Base-by-base conservation (phyloP, 805 yeast species). In the Hemisphaericaspora nanyangensis region DNA sequence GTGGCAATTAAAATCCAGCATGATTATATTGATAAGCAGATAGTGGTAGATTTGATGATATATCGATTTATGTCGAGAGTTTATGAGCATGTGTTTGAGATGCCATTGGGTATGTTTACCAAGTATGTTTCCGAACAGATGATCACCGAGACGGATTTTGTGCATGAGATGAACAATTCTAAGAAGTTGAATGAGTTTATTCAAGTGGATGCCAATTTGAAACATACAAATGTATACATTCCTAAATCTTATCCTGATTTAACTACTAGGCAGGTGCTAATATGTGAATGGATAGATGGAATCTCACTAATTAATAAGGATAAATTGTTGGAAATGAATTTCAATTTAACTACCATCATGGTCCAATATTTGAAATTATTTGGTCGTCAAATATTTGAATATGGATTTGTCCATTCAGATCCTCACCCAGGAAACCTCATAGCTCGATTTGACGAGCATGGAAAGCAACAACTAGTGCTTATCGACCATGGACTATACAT, bases 381-480 rank as follows among this genome's bases (percentile, higher is more conserved):
- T 47, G 76, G 79, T 17, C 68, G 72, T 44, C 85, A 79, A 59
- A 75, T 80, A 13, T 83, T 80, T 55, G 60, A 67, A 22, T 82
- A 82, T 74, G 88, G 87, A 5, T 64, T 76, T 24, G 78, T 82
- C 13, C 89, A 82, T 54, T 76, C 85, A 38, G 90, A 82, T 52
- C 86, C 91, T 10, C 95, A 85, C 50, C 93, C 93, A 1, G 95
- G 95, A 5, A 85, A 85, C 54, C 58, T 85, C 47, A 54, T 85
- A 39, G 77, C 80, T 4, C 61, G 89, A 28, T 50, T 55, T 20
- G 55, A 61, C 11, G 29, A 35, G 4, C 30, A 43, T 2, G 63
- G 63, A 2, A 54, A 56, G 27, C 83, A 76, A 49, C 78, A 83
- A 51, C 60, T 83, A 27, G 88, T 85, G 20, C 63, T 85, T 35